These are phyloP conservation scores for Hypoxylon sp. DNA, from an alignment of 2,329 filamentous ascomycete genomes.

Conservation along the genomic window DNA sequence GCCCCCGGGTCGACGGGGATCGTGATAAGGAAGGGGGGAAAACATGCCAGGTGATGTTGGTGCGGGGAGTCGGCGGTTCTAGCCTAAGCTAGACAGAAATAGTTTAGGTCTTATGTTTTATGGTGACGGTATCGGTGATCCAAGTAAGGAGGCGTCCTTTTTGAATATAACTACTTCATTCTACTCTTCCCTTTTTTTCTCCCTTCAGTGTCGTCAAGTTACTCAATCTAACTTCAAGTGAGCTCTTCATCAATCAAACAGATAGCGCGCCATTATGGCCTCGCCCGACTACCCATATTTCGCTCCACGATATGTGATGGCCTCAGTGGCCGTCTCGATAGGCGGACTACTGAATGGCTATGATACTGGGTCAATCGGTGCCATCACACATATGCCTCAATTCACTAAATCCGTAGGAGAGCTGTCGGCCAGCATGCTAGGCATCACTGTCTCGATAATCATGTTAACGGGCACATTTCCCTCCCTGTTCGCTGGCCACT, in stretches of 20 bases:
- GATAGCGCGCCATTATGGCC: constrained; percentile 18
- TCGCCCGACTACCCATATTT: constrained; percentile 32
- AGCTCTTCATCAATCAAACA: neutral
- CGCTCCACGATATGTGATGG: constrained; percentile 55
- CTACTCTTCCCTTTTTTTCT: neutral
- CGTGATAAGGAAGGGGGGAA: constrained; percentile 9
- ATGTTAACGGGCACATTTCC: constrained; percentile 71
- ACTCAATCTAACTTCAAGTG: neutral
- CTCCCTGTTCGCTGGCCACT: constrained; percentile 70
- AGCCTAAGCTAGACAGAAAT: constrained; percentile 20
- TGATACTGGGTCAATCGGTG: constrained; percentile 57
- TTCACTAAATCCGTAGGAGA: constrained; percentile 59
- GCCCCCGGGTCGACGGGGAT: constrained; percentile 30
- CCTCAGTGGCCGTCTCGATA: constrained; percentile 53
- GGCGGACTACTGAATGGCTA: constrained; percentile 58
- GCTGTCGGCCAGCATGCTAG: constrained; percentile 67
- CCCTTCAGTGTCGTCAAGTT: constrained; percentile 9
- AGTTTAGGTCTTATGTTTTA: constrained; percentile 27
- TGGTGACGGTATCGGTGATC: constrained; percentile 13
- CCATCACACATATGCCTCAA: constrained; percentile 54
- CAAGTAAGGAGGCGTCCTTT: neutral
- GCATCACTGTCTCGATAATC: constrained; percentile 72
- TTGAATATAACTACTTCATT: neutral
- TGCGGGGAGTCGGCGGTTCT: constrained; percentile 27
- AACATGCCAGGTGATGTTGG: constrained; percentile 16